Percentiles rank a stretch among this genome's conserved stretches.
phyloP scores from a whole-genome alignment of 1,139 yeast genomes.

The Blastobotrys serpentis region DNA sequence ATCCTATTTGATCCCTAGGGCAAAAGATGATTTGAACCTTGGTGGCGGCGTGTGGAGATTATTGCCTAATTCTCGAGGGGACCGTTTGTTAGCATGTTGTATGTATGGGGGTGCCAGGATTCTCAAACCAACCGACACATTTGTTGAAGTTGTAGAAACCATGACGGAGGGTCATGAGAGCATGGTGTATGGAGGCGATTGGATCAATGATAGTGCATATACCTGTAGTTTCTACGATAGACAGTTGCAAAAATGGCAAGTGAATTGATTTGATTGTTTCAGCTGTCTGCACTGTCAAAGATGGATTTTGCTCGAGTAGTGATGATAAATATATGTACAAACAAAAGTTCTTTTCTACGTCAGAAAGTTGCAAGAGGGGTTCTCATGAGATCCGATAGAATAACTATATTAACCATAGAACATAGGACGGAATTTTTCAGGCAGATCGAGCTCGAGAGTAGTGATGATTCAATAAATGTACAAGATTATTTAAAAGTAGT shows the following conservation, averaged over 20 bases:
- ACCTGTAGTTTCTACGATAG: conserved; percentile 93
- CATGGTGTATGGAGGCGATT: conserved; percentile 95
- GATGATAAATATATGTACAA: too few relatives aligned
- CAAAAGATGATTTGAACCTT: conserved; percentile 48
- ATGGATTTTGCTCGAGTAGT: too few relatives aligned
- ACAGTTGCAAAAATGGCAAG: conserved; percentile 69
- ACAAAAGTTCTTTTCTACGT: too few relatives aligned
- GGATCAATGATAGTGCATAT: conserved; percentile 58
- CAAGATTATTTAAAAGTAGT: conserved; percentile 25
- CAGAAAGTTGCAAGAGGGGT: too few relatives aligned
- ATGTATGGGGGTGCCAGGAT: conserved; percentile 95
- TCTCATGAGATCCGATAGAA: too few relatives aligned
- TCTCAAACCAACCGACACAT: conserved; percentile 43
- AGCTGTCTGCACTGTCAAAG: not conserved
- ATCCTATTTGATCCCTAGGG: conserved; percentile 51
- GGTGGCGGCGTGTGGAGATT: conserved; percentile 98
- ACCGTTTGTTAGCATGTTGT: conserved; percentile 66
- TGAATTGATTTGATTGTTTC: not conserved
- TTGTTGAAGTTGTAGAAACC: conserved; percentile 43
- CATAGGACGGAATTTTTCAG: too few relatives aligned
- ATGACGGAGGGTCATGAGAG: conserved; percentile 77
- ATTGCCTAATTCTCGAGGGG: conserved; percentile 52
- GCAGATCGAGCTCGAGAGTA: too few relatives aligned
- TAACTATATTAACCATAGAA: not conserved
- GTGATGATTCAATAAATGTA: too few relatives aligned